Evolutionary conservation across 179 eudicot species (phyloP).

Genomic region (Beta lomatogona): DNA sequence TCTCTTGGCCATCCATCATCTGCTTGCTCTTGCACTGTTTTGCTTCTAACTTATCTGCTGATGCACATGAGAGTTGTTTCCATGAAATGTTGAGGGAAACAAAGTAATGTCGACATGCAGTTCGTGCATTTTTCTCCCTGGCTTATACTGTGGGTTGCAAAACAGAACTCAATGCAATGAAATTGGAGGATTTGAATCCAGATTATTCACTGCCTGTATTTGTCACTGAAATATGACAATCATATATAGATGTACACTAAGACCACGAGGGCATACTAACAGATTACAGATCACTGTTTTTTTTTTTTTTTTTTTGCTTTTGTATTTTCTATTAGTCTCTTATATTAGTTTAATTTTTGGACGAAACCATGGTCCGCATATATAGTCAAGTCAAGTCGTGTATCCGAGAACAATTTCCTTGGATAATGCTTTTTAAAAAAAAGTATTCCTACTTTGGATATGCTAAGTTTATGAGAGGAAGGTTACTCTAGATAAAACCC

Average conservation of each 20-base stretch:
- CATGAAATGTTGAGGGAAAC: neutral
- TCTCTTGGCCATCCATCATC: neutral
- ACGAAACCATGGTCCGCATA: no score
- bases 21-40: neutral
- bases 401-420: no score
- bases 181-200: neutral
- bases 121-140: neutral
- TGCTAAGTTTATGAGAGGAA: no score
- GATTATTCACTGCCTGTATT: constrained; percentile 10
- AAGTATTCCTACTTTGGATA: no score
- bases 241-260: constrained; percentile 10
- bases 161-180: neutral
- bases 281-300: no score
- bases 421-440: no score
- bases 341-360: no score
- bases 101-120: neutral
- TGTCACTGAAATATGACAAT: constrained; percentile 9
- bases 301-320: no score
- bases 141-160: neutral
- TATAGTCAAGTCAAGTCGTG: no score
- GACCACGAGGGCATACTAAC: neutral
- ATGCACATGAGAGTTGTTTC: constrained; percentile 8
- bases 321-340: no score
- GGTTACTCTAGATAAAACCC: no score
- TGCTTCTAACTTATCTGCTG: neutral